These are phyloP conservation scores for Rubus idaeus DNA, from an alignment of 306 rosid genomes.

Conservation along the genomic window DNA sequence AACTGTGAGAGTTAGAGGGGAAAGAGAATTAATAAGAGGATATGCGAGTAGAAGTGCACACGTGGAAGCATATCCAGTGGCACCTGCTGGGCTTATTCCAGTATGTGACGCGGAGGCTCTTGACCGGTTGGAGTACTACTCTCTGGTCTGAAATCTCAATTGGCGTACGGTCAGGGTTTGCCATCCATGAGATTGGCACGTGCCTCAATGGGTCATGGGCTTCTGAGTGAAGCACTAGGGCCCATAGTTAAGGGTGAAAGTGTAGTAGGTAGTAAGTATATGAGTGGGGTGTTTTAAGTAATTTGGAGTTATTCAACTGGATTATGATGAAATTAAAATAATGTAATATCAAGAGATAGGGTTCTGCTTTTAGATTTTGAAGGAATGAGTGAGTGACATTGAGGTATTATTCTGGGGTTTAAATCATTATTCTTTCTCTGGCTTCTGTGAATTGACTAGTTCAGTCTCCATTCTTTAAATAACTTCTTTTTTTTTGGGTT, in stretches of 20 bases:
- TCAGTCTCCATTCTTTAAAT: background rate
- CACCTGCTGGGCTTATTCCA: constrained; percentile 24
- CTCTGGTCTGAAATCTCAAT: background rate
- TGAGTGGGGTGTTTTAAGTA: too few species aligned
- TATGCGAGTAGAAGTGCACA: constrained; percentile 24
- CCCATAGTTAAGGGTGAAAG: background rate
- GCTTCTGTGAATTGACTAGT: background rate
- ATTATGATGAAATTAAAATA: background rate
- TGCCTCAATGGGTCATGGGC: constrained; percentile 18
- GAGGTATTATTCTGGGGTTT: background rate
- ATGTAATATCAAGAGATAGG: too few species aligned
- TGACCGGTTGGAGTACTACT: background rate
- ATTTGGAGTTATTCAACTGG: background rate
- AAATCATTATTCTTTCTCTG: background rate
- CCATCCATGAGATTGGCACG: constrained; percentile 43
- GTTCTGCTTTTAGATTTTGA: background rate
- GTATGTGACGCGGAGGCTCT: constrained; percentile 18
- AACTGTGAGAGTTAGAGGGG: too few species aligned
- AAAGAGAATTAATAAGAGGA: background rate
- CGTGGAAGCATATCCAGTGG: constrained; percentile 34
- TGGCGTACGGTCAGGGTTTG: background rate
- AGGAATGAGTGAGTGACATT: too few species aligned
- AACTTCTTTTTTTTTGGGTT: too few species aligned
- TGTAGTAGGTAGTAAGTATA: too few species aligned
- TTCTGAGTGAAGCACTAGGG: background rate